These are phyloP conservation scores for Termitomyces sp. DNA, from an alignment of 768 basidiomycete genomes.

Conservation along the genomic window DNA sequence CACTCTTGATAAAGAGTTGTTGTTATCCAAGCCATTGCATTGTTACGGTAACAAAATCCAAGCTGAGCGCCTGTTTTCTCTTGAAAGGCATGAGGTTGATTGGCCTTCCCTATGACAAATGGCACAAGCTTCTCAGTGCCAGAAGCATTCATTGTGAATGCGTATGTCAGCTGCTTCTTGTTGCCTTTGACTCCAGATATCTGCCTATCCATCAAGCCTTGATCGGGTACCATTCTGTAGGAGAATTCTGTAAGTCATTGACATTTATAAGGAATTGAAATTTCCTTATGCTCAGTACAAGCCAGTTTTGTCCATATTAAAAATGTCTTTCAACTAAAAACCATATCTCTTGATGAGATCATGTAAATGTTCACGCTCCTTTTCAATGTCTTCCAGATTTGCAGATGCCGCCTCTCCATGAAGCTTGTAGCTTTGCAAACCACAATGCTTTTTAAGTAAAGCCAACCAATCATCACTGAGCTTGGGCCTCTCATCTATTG, in stretches of 20 bases:
- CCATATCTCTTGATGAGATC: slow-evolving; percentile 16
- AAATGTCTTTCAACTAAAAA: too few relatives aligned
- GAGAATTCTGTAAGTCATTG: background rate
- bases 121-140: background rate
- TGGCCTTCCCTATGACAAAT: background rate
- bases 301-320: too few relatives aligned
- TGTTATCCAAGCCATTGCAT: too few relatives aligned
- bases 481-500: slow-evolving; percentile 24
- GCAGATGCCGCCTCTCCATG: slow-evolving; percentile 32
- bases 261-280: background rate
- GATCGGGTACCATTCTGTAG: background rate
- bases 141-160: background rate
- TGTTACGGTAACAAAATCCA: too few relatives aligned
- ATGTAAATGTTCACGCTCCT: slow-evolving; percentile 19
- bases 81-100: too few relatives aligned
- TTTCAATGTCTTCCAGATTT: slow-evolving; percentile 14
- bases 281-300: background rate
- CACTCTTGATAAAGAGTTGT: too few relatives aligned
- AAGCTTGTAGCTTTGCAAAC: slow-evolving; percentile 19
- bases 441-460: slow-evolving; percentile 18
- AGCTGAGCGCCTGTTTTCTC: too few relatives aligned
- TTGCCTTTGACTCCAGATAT: background rate
- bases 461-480: slow-evolving; percentile 32
- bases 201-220: background rate
- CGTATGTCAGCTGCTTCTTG: background rate